These are phyloP conservation scores for Salinomyces thailandicus DNA, from an alignment of 2,329 filamentous ascomycete species.

Conservation along the genomic window DNA sequence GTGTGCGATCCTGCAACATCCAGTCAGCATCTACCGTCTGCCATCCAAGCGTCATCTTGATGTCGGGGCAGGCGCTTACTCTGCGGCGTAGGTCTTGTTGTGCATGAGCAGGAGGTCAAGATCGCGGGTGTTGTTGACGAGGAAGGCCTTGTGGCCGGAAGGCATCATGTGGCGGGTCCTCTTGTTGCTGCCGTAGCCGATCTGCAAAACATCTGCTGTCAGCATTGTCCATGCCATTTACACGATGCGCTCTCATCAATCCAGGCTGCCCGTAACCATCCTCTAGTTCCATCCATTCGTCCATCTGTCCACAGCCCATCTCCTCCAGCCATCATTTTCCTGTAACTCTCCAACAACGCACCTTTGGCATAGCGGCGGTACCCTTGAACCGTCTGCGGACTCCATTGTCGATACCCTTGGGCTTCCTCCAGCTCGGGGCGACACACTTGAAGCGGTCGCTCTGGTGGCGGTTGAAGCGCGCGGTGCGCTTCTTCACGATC, in stretches of 20 bases:
- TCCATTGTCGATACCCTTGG: slow-evolving; percentile 99
- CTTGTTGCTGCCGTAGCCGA: slow-evolving; percentile 98
- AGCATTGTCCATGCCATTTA: too few species aligned
- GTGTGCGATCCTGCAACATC: slow-evolving; percentile 70
- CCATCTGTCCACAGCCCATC: background rate
- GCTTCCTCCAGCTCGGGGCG: slow-evolving; percentile 89
- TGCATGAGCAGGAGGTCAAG: slow-evolving; percentile 99
- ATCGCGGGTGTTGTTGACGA: slow-evolving; percentile 93
- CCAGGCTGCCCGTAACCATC: too few species aligned
- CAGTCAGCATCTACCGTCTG: slow-evolving; percentile 36
- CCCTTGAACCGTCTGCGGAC: slow-evolving; percentile 97
- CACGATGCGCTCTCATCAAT: too few species aligned
- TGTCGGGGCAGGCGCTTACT: slow-evolving; percentile 63
- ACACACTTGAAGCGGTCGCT: slow-evolving; percentile 93
- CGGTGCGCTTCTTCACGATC: slow-evolving; percentile 99
- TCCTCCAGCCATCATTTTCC: slow-evolving; percentile 3
- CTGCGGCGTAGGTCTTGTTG: slow-evolving; percentile 97
- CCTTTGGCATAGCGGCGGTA: slow-evolving; percentile 93
- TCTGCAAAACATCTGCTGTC: slow-evolving; percentile 45
- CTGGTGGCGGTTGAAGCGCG: slow-evolving; percentile 96
- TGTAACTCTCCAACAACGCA: too few species aligned
- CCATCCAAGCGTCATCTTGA: too few species aligned
- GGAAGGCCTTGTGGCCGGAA: slow-evolving; percentile 98
- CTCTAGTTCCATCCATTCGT: background rate
- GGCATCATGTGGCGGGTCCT: slow-evolving; percentile 99